Percentiles rank a stretch among this genome's conserved stretches.
phyloP scores from a whole-genome alignment of 352 stramenopile genomes.

The Globisporangium lucens region DNA sequence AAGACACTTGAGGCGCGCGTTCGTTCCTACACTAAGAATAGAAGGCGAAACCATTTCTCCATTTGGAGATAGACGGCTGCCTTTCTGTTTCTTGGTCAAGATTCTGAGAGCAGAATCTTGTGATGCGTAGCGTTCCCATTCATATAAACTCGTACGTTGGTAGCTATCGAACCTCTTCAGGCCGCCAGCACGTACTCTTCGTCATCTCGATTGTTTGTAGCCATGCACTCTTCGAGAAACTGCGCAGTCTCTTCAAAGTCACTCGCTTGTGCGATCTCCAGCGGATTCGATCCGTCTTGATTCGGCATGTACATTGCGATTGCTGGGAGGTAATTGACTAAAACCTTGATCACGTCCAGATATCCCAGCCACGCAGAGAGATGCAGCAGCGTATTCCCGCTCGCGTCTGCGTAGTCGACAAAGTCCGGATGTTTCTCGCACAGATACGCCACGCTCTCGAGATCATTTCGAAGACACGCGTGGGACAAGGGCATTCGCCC shows the following conservation, averaged over 20 bases:
- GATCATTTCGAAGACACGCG: constrained; percentile 50
- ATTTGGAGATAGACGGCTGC: neutral
- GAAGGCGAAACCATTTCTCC: constrained; percentile 6
- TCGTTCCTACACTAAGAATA: neutral
- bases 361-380: constrained; percentile 48
- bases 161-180: neutral
- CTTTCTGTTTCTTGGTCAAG: neutral
- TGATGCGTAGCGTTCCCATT: neutral
- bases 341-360: constrained; percentile 23
- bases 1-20: neutral
- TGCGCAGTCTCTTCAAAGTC: constrained; percentile 20
- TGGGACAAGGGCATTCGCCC: constrained; percentile 63
- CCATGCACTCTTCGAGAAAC: constrained; percentile 22
- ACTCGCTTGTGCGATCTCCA: constrained; percentile 37
- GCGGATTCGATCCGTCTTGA: constrained; percentile 38
- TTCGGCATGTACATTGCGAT: constrained; percentile 61
- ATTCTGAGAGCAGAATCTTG: neutral
- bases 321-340: constrained; percentile 35
- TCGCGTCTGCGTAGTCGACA: constrained; percentile 60
- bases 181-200: neutral
- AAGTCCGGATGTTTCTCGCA: constrained; percentile 55
- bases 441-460: constrained; percentile 49
- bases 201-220: neutral
- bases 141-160: neutral
- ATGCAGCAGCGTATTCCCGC: constrained; percentile 69